These are phyloP conservation scores for Kurtzmaniella quercitrusa DNA, from an alignment of 1,139 yeast genomes.

Conservation along the genomic window DNA sequence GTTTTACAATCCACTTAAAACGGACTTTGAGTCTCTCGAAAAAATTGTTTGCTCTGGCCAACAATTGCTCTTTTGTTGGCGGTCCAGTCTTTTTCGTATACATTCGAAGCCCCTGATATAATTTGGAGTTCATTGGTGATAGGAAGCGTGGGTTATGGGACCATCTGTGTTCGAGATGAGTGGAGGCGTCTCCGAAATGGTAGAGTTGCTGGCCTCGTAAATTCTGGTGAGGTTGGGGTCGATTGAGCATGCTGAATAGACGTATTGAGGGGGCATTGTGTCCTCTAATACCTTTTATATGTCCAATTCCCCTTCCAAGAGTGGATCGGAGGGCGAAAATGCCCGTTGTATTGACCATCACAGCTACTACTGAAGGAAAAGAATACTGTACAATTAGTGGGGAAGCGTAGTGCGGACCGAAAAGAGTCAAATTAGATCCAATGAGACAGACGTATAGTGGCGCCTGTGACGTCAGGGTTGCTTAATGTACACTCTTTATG, in stretches of 20 bases:
- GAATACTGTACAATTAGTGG: not conserved
- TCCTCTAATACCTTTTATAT: not conserved
- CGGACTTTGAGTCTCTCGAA: constrained; percentile 53
- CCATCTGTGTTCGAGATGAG: not conserved
- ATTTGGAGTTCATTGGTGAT: not conserved
- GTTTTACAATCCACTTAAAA: constrained; percentile 64
- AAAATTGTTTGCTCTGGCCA: constrained; percentile 47
- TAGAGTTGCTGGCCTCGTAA: not conserved
- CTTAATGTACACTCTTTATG: no score
- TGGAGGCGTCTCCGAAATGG: not conserved
- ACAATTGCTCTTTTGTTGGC: constrained; percentile 45
- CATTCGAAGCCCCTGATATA: not conserved
- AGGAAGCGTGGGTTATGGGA: not conserved
- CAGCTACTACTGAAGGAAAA: not conserved
- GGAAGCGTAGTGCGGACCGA: not conserved
- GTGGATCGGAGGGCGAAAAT: not conserved
- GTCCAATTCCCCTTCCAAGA: not conserved
- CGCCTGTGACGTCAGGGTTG: no score
- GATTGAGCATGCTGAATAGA: not conserved
- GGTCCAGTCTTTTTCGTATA: not conserved
- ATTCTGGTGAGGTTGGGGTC: not conserved
- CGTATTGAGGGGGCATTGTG: not conserved
- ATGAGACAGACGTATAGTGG: not conserved
- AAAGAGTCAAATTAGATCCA: not conserved
- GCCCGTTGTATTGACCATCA: not conserved